Evolutionary conservation across 2,329 filamentous ascomycete genomes (phyloP).

Genomic region (Aspergillus fructus): DNA sequence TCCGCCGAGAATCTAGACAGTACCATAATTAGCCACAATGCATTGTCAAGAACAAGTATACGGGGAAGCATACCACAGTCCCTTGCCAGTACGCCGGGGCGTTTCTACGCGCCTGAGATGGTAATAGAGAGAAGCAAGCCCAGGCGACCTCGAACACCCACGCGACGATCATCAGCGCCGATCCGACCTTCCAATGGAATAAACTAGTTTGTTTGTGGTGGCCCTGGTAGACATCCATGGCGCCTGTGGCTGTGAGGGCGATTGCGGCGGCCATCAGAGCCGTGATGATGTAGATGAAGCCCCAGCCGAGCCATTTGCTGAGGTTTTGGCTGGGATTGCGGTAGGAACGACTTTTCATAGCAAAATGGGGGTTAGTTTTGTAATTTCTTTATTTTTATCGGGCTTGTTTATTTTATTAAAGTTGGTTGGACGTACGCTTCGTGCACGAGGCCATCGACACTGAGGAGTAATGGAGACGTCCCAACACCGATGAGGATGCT

Average conservation of each 20-base stretch:
- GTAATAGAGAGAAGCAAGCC: conserved; percentile 1
- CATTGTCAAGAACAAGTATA: neutral
- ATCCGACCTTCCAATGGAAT: conserved; percentile 6
- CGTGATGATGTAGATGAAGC: neutral
- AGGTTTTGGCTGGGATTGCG: conserved; percentile 10
- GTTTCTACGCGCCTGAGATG: neutral
- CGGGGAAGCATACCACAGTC: conserved; percentile 5
- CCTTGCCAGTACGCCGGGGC: conserved; percentile 2
- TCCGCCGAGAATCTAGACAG: conserved; percentile 1
- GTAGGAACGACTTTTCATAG: conserved; percentile 18
- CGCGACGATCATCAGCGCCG: conserved; percentile 4
- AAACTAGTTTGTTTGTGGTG: neutral
- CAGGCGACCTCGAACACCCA: conserved; percentile 11
- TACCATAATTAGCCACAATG: too few relatives aligned
- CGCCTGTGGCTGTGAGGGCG: conserved; percentile 4
- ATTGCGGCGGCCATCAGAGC: conserved; percentile 3
- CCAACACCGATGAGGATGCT: conserved; percentile 40
- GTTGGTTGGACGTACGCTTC: conserved; percentile 31
- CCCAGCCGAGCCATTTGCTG: neutral
- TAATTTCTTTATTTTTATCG: neutral
- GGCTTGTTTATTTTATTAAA: neutral
- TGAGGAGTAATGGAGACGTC: conserved; percentile 38
- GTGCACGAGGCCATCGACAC: conserved; percentile 33
- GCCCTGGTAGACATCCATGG: conserved; percentile 10
- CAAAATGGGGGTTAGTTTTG: neutral